Base-by-base conservation (phyloP, 2,329 filamentous ascomycete genomes). In the Epichloe sp. region DNA sequence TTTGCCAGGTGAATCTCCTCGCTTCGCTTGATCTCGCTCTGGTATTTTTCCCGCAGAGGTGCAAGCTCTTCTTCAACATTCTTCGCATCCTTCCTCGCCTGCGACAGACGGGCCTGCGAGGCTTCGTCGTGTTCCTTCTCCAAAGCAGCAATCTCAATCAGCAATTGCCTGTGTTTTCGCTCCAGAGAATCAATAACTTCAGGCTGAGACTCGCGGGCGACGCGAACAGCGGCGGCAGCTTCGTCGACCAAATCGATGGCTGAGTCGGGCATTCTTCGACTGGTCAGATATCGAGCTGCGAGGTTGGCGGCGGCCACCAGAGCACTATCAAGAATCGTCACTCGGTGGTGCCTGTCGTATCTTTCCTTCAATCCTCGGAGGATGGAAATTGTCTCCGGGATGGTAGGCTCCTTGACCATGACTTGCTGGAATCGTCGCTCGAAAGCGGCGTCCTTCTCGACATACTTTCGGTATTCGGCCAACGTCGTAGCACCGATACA, bases 341-440 rank as follows among this genome's bases (percentile, higher is more conserved):
- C 93, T 76, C 91, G 90, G 67, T 98, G 93, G 68, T 98, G 93
- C 47, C 95, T 88, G 71, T 98, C 93, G 70, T 97, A 98, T 66
- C 89, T 88, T 67, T 97, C 91, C 74, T 97, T 98, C 56, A 98
- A 74, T 64, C 93, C 93, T 76, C 93, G 88, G n/a, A 98, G 83
- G 62, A 98, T 98, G 21, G 93, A 98, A 56, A 98, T 81, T 14
- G 93, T 97, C 71, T 98, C 93, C 1, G 80, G 68, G 47, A 97
- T 83, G 5, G 81, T 77, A 2, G 93, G 93, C 65, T 98, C 93
- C 72, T 96, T 96, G 66, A 97, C 91, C 44, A 98, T 70, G 40
- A 98, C 93, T 69, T 98, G 93, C 68, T 98, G 93, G 78, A 98
- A 98, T 68, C 93, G 87, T 69, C 93, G 88, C 70, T 98, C 93